phyloP scores from a whole-genome alignment of 306 rosid genomes.

The Geum urbanum region DNA sequence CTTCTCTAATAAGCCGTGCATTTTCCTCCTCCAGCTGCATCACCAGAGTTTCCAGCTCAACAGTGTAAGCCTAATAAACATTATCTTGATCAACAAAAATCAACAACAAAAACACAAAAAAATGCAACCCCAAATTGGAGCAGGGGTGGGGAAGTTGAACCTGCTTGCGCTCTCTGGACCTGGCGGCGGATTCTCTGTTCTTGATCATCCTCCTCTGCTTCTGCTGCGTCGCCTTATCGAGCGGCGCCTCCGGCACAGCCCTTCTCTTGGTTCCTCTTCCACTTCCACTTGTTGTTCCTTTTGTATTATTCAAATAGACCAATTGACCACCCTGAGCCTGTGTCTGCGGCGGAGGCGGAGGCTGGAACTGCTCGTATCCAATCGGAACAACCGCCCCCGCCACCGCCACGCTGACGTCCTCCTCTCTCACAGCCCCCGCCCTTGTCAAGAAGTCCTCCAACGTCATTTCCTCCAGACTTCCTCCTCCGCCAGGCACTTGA shows the following conservation, averaged over 20 bases:
- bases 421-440: constrained; percentile 52
- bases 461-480: constrained; percentile 33
- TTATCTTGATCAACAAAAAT: background rate
- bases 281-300: constrained; percentile 30
- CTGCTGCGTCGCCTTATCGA: constrained; percentile 75
- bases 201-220: constrained; percentile 86
- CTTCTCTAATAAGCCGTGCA: constrained; percentile 44
- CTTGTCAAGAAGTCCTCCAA: constrained; percentile 65
- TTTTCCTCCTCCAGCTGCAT: constrained; percentile 71
- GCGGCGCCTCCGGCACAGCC: constrained; percentile 45
- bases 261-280: constrained; percentile 66
- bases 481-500: constrained; percentile 22
- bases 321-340: constrained; percentile 15
- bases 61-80: constrained; percentile 67
- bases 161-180: constrained; percentile 95
- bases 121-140: background rate
- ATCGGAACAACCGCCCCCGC: constrained; percentile 16
- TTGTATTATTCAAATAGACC: constrained; percentile 19
- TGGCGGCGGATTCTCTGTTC: constrained; percentile 87
- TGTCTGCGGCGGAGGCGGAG: background rate
- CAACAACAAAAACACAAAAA: background rate
- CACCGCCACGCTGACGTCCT: constrained; percentile 34
- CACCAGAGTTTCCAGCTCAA: constrained; percentile 72
- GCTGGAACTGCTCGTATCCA: constrained; percentile 46
- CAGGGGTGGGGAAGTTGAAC: constrained; percentile 18